A percentile compares a stretch with the other conserved stretches of the same genome.
Conservation (phyloP, 345 rosid genomes). For the Excoecaria agallocha region DNA sequence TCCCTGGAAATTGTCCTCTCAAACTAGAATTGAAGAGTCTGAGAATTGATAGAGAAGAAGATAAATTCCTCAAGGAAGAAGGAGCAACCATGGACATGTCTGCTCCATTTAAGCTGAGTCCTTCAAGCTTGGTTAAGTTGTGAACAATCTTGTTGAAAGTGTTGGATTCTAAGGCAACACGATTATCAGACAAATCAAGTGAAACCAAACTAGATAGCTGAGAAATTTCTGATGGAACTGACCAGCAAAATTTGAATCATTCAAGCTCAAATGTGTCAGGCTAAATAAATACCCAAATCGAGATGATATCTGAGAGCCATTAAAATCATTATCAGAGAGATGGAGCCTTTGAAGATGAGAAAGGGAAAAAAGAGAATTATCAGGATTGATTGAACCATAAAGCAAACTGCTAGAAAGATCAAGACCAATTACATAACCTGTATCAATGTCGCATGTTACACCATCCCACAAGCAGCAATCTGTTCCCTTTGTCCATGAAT, state of each 20-base stretch:
- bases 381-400: neutral
- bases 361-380: conserved; percentile 15
- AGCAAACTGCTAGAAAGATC: conserved; percentile 1
- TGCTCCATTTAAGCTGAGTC: neutral
- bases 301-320: neutral
- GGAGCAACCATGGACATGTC: conserved; percentile 16
- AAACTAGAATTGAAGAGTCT: no score
- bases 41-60: no score
- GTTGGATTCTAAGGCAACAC: neutral
- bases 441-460: neutral
- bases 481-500: neutral
- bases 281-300: neutral
- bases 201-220: neutral
- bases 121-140: neutral
- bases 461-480: conserved; percentile 40
- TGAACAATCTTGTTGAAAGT: neutral
- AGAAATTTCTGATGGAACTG: neutral
- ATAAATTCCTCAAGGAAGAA: neutral
- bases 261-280: conserved; percentile 20
- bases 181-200: conserved; percentile 4
- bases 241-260: conserved; percentile 2
- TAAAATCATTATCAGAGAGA: conserved; percentile 30
- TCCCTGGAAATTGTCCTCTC: no score
- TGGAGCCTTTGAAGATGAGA: conserved; percentile 24
- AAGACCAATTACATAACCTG: neutral